Base-by-base conservation (phyloP, 768 basidiomycete species). In the Boletus tomentosulus region DNA sequence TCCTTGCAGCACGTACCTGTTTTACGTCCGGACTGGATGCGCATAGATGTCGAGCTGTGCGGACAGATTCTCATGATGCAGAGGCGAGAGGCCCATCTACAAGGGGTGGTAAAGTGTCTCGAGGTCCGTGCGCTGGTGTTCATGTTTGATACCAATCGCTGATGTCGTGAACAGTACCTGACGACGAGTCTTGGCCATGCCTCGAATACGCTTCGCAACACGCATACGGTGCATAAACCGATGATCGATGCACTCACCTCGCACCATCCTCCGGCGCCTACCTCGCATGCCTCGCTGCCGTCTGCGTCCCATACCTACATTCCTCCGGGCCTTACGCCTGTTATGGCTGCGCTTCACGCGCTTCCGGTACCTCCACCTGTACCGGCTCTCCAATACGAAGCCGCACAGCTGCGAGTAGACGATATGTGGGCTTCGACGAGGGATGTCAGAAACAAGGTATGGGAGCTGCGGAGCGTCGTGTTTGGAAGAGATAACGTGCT, bases 1-100 rank as follows among this genome's bases (percentile, higher is more conserved):
- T 76, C 79, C n/a, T 74, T 84, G 57, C 73, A 69, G 37, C 72
- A 72, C 46, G 64, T 77, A 54, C 73, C 73, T 34, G 71, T 84
- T 11, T 66, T 89, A 41, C 76, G 78, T 3, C 56, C 76, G 7
- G 85, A 89, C 51, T 75, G 79, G 61, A 87, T 92, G 86, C 79
- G 77, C 47, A 81, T 88, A 39, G 89, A 92, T 61, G 89, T 90
- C 35, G 87, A 86, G 61, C 74, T 92, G 15, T 85, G 85, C 62
- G 87, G 86, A 4, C 85, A 91, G 63, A 66, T 87, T 45, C 73
- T 92, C 22, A 78, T 86, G 58, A 81, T 89, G 82, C 73, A 72
- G 33, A 73, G 89, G 41, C 77, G 89, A 61, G 84, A 85, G 64
- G 73, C 76, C 54, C 88, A 91, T 66, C 72, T 92, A 34, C 74